Evolutionary conservation across 192 early-diverging fungal genomes (phyloP).

Genomic region (Phycomyces nitens): DNA sequence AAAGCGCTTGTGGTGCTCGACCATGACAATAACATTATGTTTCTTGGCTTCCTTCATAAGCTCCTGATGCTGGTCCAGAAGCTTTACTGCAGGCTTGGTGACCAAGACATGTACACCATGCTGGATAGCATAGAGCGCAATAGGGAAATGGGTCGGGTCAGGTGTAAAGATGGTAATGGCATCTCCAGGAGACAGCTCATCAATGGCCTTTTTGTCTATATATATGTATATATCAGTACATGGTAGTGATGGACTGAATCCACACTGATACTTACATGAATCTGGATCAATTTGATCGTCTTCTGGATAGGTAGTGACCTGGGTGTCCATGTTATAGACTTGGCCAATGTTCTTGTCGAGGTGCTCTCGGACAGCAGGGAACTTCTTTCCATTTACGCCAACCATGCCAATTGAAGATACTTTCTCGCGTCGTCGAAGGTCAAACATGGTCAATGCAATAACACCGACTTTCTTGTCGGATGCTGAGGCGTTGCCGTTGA

Average conservation of each 20-base stretch:
- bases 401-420: conserved; percentile 38
- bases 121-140: conserved; percentile 39
- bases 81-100: conserved; percentile 46
- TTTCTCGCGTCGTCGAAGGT: conserved; percentile 34
- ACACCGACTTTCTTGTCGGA: conserved; percentile 45
- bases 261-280: conserved; percentile 31
- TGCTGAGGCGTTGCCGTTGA: conserved; percentile 19
- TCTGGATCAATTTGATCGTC: conserved; percentile 37
- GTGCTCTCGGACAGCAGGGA: conserved; percentile 37
- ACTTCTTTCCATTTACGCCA: conserved; percentile 40
- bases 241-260: neutral
- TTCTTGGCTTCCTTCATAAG: conserved; percentile 35
- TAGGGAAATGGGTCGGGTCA: conserved; percentile 44
- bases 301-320: conserved; percentile 35
- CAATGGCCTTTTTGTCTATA: conserved; percentile 40
- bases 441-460: conserved; percentile 40
- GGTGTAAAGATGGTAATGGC: conserved; percentile 47
- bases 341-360: conserved; percentile 26
- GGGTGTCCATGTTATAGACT: conserved; percentile 31
- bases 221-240: neutral
- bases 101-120: conserved; percentile 39
- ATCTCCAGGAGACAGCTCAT: conserved; percentile 33
- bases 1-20: conserved; percentile 47
- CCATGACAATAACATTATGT: conserved; percentile 33
- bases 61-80: conserved; percentile 28